Base-by-base conservation (phyloP, 108 stramenopile genomes). In the Skeletonema marinoi region DNA sequence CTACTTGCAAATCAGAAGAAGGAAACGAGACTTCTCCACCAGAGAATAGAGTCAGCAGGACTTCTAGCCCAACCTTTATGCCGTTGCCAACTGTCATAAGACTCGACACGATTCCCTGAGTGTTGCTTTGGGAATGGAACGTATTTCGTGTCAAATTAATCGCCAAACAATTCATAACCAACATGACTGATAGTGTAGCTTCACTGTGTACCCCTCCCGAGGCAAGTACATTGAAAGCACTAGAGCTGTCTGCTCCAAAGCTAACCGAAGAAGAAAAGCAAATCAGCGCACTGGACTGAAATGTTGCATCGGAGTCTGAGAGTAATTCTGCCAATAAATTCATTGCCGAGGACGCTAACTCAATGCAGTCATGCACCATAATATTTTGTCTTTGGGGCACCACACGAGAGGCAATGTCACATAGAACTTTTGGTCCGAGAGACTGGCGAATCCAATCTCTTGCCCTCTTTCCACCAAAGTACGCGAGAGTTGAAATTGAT, bases 401-500 rank as follows among this genome's bases (percentile, higher is more conserved):
- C 2, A 58, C 70, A 13, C 66, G n/a, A 21, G 56, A 67, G 29
- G 80, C 80, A 59, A 81, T 81, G 14, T 21, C 29, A 32, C 59
- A 66, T n/a, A 81, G 39, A n/a, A 71, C 67, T 50, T 58, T 58
- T 12, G 80, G 80, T 12, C 44, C 65, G 14, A 80, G 4, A 2
- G 74, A 75, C 9, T 63, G 19, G 60, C 74, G 50, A 48, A 81
- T 61, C 80, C 69, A 81, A 21, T 71, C 80, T 48, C 59, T 75
- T 13, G 74, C 66, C 19, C 36, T 32, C 0, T 50, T 44, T 50
- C 74, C 80, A 50, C 80, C 80, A 33, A 81, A 66, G 67, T 50
- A 70, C 16, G 66, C 74, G 35, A 81, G 50, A 41, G 58, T 75
- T 51, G 70, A 74, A 81, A 81, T 81, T 12, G 80, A 75, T 19